Percentiles rank a stretch among this genome's conserved stretches.
Evolutionary conservation across 2,329 filamentous ascomycete species (phyloP).

Genomic region (Pseudopyrenochaeta lycopersici): DNA sequence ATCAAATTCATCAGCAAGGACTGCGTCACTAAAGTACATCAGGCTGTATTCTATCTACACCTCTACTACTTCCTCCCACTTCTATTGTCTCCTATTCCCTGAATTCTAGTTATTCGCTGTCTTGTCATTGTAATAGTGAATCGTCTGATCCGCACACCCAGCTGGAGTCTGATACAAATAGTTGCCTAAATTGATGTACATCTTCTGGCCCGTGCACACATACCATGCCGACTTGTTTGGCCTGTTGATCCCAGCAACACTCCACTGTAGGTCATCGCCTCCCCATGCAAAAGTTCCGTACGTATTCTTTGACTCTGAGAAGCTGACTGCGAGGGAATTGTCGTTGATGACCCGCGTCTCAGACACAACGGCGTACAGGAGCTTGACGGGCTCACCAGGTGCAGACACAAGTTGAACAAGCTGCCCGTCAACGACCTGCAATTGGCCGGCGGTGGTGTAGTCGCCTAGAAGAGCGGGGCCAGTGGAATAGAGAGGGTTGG

Average conservation of each 20-base stretch:
- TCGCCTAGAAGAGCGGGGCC: conserved; percentile 62
- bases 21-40: no score
- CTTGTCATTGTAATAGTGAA: conserved; percentile 51
- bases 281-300: conserved; percentile 67
- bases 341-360: conserved; percentile 40
- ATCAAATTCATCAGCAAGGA: no score
- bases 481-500: conserved; percentile 47
- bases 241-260: conserved; percentile 56
- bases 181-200: conserved; percentile 68
- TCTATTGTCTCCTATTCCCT: not conserved
- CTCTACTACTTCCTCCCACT: not conserved
- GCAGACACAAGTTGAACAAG: conserved; percentile 63
- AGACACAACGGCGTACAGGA: conserved; percentile 44
- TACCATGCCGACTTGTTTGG: conserved; percentile 68
- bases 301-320: conserved; percentile 60
- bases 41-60: no score
- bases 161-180: conserved; percentile 66
- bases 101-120: conserved; percentile 37
- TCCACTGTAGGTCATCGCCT: conserved; percentile 68
- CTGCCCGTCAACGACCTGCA: conserved; percentile 65
- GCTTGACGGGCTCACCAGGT: conserved; percentile 56
- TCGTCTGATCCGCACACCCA: conserved; percentile 67
- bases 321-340: conserved; percentile 60
- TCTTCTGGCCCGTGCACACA: conserved; percentile 61
- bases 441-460: conserved; percentile 66